These are phyloP conservation scores for Botryotinia convoluta DNA, from an alignment of 2,329 filamentous ascomycete genomes.

Conservation along the genomic window DNA sequence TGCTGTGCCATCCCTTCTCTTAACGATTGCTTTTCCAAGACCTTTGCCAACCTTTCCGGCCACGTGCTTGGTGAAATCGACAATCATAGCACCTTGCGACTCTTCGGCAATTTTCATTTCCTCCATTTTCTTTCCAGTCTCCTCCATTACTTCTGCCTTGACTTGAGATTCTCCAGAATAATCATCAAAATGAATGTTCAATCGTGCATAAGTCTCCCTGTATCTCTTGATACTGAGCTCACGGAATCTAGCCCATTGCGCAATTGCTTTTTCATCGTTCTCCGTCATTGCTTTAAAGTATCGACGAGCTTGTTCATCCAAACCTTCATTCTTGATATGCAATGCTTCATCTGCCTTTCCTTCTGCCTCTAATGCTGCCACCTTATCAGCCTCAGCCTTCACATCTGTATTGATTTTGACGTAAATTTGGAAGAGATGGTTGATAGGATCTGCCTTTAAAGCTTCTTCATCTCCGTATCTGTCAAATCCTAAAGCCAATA, in stretches of 20 bases:
- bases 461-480: slow-evolving; percentile 72
- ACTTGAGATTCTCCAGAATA: slow-evolving; percentile 75
- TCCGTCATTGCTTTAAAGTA: slow-evolving; percentile 74
- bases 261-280: slow-evolving; percentile 57
- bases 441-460: slow-evolving; percentile 70
- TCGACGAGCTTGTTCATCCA: slow-evolving; percentile 72
- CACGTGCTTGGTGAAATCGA: slow-evolving; percentile 69
- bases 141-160: slow-evolving; percentile 62
- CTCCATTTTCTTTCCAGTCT: slow-evolving; percentile 58
- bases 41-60: slow-evolving; percentile 65
- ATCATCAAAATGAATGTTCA: slow-evolving; percentile 70
- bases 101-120: slow-evolving; percentile 65
- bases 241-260: slow-evolving; percentile 64
- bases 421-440: slow-evolving; percentile 79
- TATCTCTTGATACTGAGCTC: slow-evolving; percentile 66
- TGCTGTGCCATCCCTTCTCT: slow-evolving; percentile 72
- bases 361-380: slow-evolving; percentile 46
- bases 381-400: slow-evolving; percentile 61
- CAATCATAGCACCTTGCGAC: slow-evolving; percentile 68
- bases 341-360: slow-evolving; percentile 48
- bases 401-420: slow-evolving; percentile 69
- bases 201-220: slow-evolving; percentile 63
- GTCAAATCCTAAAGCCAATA: slow-evolving; percentile 71
- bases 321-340: slow-evolving; percentile 51
- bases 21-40: slow-evolving; percentile 67